Conservation (phyloP, 176 grass and related monocot species). For the Hsuehochloa calcarea region DNA sequence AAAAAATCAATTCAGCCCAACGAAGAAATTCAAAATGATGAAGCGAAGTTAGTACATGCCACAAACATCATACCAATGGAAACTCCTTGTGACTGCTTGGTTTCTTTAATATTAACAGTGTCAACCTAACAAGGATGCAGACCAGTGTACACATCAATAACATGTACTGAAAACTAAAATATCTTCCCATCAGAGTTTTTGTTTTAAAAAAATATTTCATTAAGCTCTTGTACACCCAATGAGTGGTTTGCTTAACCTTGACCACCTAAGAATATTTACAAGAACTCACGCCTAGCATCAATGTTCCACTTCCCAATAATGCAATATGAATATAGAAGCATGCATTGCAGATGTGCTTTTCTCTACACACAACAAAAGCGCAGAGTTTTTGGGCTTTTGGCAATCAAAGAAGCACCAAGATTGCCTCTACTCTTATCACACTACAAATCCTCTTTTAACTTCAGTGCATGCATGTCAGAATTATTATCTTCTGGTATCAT, state of each 20-base stretch:
- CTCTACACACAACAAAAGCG: background rate
- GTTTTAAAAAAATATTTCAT: background rate
- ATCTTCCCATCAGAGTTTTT: background rate
- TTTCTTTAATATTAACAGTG: background rate
- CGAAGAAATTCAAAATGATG: background rate
- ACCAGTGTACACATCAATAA: constrained; percentile 2
- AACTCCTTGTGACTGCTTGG: constrained; percentile 19
- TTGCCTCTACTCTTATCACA: background rate
- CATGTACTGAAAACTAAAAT: background rate
- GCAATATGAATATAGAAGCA: background rate
- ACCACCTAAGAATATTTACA: background rate
- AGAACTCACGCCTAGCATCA: background rate
- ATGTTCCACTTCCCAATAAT: background rate
- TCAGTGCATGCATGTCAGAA: background rate
- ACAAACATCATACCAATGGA: constrained; percentile 36
- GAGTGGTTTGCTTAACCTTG: background rate
- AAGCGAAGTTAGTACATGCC: background rate
- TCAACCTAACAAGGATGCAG: constrained; percentile 25
- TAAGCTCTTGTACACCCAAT: background rate
- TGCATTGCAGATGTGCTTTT: background rate
- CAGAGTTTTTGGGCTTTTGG: background rate
- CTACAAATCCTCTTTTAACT: background rate
- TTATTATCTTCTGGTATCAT: background rate
- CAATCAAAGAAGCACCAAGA: background rate
- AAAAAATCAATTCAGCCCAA: constrained; percentile 22